A percentile compares a stretch with the other conserved stretches of the same genome.
Conservation (phyloP, 148 eudicot genomes). For the Vaccinium darrowii region DNA sequence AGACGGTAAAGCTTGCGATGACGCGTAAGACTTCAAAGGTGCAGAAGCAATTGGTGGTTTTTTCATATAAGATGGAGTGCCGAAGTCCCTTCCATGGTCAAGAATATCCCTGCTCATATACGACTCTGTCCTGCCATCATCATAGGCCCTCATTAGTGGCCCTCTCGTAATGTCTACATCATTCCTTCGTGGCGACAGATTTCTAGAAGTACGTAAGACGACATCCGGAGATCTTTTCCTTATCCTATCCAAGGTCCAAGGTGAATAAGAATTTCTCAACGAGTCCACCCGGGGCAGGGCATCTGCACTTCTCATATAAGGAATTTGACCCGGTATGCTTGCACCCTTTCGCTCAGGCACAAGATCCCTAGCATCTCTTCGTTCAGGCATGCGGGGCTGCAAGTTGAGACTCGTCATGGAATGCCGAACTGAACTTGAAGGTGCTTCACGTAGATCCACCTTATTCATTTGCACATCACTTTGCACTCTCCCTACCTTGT, state of each 20-base stretch:
- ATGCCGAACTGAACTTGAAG: constrained; percentile 50
- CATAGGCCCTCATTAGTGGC: constrained; percentile 48
- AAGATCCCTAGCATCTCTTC: constrained; percentile 21
- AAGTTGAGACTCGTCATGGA: constrained; percentile 37
- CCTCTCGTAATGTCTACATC: constrained; percentile 47
- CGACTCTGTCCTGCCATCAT: constrained; percentile 46
- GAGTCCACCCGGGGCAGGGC: constrained; percentile 36
- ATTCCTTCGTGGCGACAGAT: constrained; percentile 47
- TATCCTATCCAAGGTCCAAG: constrained; percentile 52
- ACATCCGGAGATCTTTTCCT: constrained; percentile 60
- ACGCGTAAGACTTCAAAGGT: constrained; percentile 39
- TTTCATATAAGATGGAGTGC: constrained; percentile 43
- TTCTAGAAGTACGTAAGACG: constrained; percentile 39
- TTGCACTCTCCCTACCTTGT: constrained; percentile 21
- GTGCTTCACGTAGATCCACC: constrained; percentile 61
- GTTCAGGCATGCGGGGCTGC: constrained; percentile 33
- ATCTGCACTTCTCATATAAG: constrained; percentile 42
- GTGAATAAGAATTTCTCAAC: constrained; percentile 49
- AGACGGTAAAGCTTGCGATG: constrained; percentile 33
- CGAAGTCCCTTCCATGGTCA: constrained; percentile 49
- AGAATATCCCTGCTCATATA: constrained; percentile 39
- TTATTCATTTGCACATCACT: constrained; percentile 33
- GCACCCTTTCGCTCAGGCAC: constrained; percentile 32
- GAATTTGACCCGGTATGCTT: constrained; percentile 31
- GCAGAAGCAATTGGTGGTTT: constrained; percentile 42